phyloP scores from a whole-genome alignment of 164 flowering plant species.

The Sedum album region DNA sequence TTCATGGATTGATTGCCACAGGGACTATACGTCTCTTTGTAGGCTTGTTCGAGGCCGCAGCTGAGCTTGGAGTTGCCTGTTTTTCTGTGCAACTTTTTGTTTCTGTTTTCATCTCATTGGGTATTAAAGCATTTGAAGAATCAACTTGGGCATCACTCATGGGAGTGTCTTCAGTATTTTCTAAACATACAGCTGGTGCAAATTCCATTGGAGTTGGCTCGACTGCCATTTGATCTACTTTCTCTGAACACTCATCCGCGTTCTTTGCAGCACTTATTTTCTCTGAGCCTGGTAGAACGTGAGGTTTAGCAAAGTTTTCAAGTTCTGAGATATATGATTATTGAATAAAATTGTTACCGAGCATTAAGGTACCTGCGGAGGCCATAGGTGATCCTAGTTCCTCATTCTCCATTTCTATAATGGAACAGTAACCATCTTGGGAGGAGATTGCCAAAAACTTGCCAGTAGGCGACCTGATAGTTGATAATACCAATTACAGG shows the following conservation, averaged over 20 bases:
- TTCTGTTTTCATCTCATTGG: constrained; percentile 12
- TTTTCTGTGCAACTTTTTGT: constrained; percentile 18
- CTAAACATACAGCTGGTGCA: background rate
- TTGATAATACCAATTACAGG: background rate
- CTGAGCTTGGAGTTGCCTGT: constrained; percentile 18
- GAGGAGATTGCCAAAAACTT: constrained; percentile 72
- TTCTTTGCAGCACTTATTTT: background rate
- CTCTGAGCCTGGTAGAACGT: background rate
- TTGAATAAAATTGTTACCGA: constrained; percentile 5
- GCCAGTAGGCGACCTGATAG: constrained; percentile 64
- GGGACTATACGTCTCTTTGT: constrained; percentile 86
- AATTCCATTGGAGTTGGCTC: constrained; percentile 4
- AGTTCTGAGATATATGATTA: background rate
- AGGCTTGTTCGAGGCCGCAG: constrained; percentile 37
- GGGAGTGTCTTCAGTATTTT: constrained; percentile 18
- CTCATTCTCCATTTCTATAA: constrained; percentile 67
- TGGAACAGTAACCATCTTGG: constrained; percentile 88
- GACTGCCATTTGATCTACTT: background rate
- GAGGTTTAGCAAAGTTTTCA: too few relatives aligned
- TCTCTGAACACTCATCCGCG: background rate
- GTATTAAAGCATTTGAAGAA: background rate
- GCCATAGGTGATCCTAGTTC: constrained; percentile 69
- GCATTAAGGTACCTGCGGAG: constrained; percentile 34
- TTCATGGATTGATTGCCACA: constrained; percentile 51
- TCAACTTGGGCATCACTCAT: constrained; percentile 8